These are phyloP conservation scores for Geoglossum cookeanum DNA, from an alignment of 2,329 filamentous ascomycete genomes.

Conservation along the genomic window DNA sequence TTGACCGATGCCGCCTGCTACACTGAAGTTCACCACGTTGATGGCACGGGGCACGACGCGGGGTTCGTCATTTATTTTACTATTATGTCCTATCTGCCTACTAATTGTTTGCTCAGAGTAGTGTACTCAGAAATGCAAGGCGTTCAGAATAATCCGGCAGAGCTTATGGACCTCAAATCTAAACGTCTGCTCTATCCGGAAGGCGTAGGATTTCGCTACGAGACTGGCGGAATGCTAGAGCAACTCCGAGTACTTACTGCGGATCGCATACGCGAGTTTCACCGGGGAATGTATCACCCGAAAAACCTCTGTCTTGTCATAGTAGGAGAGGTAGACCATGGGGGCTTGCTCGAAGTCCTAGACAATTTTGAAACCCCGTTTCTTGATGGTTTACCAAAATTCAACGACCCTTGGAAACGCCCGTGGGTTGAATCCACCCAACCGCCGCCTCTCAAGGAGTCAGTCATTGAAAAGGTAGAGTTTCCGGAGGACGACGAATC, in stretches of 20 bases:
- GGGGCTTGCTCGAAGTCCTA: conserved; percentile 59
- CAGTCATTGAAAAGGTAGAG: conserved; percentile 57
- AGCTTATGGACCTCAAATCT: conserved; percentile 74
- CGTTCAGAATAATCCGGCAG: conserved; percentile 63
- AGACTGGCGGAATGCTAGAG: conserved; percentile 96
- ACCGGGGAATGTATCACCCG: conserved; percentile 93
- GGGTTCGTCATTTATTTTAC: conserved; percentile 22
- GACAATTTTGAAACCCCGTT: conserved; percentile 81
- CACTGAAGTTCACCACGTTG: conserved; percentile 91
- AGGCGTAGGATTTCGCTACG: conserved; percentile 82
- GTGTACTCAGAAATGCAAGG: conserved; percentile 99
- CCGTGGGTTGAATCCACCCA: conserved; percentile 84
- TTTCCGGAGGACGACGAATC: conserved; percentile 97
- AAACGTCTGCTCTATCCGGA: conserved; percentile 71
- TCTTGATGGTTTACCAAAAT: conserved; percentile 57
- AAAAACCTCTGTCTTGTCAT: conserved; percentile 84
- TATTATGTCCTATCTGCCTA: background rate
- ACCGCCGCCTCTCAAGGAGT: conserved; percentile 51
- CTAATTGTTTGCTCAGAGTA: conserved; percentile 31
- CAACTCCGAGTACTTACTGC: conserved; percentile 69
- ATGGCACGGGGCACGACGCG: conserved; percentile 84
- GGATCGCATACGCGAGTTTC: conserved; percentile 83
- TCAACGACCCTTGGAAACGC: conserved; percentile 57
- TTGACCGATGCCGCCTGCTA: conserved; percentile 84
- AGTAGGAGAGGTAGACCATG: conserved; percentile 78